These are phyloP conservation scores for Oryza glaberrima DNA, from an alignment of 176 grass and related monocot genomes.

Conservation along the genomic window DNA sequence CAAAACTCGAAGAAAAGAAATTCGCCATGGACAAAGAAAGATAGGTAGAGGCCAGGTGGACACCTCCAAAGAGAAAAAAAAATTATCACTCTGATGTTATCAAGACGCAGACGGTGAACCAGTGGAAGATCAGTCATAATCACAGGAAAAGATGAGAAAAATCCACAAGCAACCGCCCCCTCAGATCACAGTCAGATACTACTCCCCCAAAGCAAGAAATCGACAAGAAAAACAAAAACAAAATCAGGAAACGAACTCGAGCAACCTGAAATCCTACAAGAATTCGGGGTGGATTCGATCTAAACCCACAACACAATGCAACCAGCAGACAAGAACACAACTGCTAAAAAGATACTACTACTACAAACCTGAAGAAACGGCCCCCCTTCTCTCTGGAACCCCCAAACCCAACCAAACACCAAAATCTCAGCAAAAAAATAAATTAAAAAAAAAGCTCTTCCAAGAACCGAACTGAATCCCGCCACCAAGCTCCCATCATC, in stretches of 20 bases:
- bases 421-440: not conserved
- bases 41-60: conserved; percentile 44
- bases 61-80: not conserved
- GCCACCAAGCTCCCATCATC: conserved; percentile 16
- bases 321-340: conserved; percentile 4
- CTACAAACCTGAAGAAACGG: not conserved
- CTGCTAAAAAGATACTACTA: not conserved
- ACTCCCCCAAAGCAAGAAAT: not conserved
- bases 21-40: not conserved
- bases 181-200: not conserved
- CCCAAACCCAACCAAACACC: not conserved
- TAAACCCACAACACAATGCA: conserved; percentile 22
- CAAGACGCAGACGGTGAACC: conserved; percentile 28
- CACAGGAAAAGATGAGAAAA: not conserved
- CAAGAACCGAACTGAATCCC: conserved; percentile 15
- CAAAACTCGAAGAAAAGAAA: too few species aligned
- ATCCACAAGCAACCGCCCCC: not conserved
- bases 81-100: conserved; percentile 23
- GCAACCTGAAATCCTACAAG: conserved; percentile 17
- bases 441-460: not conserved
- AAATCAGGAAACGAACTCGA: not conserved
- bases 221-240: not conserved
- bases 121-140: not conserved
- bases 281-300: conserved; percentile 26
- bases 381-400: not conserved